phyloP scores from a whole-genome alignment of 2,329 filamentous ascomycete genomes.

The Beauveria sp. region DNA sequence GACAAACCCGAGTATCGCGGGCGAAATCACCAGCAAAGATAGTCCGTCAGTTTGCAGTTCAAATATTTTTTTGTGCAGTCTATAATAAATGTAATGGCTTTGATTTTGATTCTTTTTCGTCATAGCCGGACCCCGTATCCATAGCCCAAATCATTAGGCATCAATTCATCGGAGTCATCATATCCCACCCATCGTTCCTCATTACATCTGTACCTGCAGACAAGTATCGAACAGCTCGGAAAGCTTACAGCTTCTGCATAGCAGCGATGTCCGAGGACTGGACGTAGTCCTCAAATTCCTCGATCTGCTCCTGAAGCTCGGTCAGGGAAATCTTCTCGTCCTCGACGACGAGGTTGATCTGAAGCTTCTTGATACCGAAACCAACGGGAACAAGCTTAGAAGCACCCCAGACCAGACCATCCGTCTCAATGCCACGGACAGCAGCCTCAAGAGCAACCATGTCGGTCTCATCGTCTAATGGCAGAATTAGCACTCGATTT shows the following conservation, averaged over 20 bases:
- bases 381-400: conserved; percentile 85
- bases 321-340: conserved; percentile 88
- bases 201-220: conserved; percentile 20
- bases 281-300: conserved; percentile 83
- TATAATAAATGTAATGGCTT: conserved; percentile 13
- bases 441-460: conserved; percentile 73
- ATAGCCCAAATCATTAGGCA: conserved; percentile 11
- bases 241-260: conserved; percentile 18
- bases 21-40: not conserved
- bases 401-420: conserved; percentile 92
- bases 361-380: conserved; percentile 98
- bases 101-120: conserved; percentile 1
- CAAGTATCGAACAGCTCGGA: not conserved
- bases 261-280: conserved; percentile 41
- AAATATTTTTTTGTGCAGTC: conserved; percentile 10
- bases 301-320: conserved; percentile 80
- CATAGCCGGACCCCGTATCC: conserved; percentile 12
- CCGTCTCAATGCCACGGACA: conserved; percentile 79
- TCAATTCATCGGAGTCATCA: conserved; percentile 19
- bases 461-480: conserved; percentile 81
- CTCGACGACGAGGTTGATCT: conserved; percentile 96
- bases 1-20: not conserved
- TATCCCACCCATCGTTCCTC: conserved; percentile 24
- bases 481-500: conserved; percentile 17
- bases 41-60: not conserved